Evolutionary conservation across 768 basidiomycete species (phyloP).

Genomic region (Cystobasidium ongulense): DNA sequence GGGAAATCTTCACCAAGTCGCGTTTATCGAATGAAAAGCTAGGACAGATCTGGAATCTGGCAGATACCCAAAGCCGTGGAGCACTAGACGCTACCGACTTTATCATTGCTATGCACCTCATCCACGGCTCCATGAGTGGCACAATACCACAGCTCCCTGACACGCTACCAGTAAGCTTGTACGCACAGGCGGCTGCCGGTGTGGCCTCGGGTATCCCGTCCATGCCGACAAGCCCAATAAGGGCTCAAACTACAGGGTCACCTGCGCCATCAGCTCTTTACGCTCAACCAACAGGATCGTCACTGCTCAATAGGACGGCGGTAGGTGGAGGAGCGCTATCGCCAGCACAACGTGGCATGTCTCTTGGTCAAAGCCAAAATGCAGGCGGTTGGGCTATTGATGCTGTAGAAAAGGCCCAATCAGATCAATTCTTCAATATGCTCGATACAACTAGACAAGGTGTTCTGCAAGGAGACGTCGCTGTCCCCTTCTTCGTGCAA

Average conservation of each 20-base stretch:
- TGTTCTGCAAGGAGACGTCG: slow-evolving; percentile 83
- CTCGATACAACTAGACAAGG: slow-evolving; percentile 68
- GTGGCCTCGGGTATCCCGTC: slow-evolving; percentile 9
- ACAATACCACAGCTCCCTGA: slow-evolving; percentile 64
- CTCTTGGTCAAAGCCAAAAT: background rate
- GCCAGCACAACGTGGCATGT: background rate
- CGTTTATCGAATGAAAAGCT: slow-evolving; percentile 77
- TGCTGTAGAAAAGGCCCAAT: slow-evolving; percentile 62
- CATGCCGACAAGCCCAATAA: slow-evolving; percentile 45
- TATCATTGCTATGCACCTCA: slow-evolving; percentile 71
- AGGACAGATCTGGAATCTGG: slow-evolving; percentile 86
- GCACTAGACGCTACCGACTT: slow-evolving; percentile 83
- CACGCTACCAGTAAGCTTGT: slow-evolving; percentile 69
- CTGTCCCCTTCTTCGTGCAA: slow-evolving; percentile 90
- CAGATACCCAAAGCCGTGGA: slow-evolving; percentile 90
- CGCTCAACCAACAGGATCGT: slow-evolving; percentile 53
- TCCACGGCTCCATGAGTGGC: slow-evolving; percentile 81
- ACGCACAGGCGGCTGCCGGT: slow-evolving; percentile 53
- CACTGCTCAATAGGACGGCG: slow-evolving; percentile 12
- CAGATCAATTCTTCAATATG: slow-evolving; percentile 72
- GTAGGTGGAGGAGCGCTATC: slow-evolving; percentile 8
- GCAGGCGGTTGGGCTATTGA: slow-evolving; percentile 68
- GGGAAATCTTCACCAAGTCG: slow-evolving; percentile 83
- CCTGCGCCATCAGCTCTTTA: slow-evolving; percentile 34
- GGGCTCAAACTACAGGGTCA: slow-evolving; percentile 53